A percentile compares a stretch with the other conserved stretches of the same genome.
Evolutionary conservation across 768 basidiomycete species (phyloP).

Genomic region (Clitopilus hobsonii): DNA sequence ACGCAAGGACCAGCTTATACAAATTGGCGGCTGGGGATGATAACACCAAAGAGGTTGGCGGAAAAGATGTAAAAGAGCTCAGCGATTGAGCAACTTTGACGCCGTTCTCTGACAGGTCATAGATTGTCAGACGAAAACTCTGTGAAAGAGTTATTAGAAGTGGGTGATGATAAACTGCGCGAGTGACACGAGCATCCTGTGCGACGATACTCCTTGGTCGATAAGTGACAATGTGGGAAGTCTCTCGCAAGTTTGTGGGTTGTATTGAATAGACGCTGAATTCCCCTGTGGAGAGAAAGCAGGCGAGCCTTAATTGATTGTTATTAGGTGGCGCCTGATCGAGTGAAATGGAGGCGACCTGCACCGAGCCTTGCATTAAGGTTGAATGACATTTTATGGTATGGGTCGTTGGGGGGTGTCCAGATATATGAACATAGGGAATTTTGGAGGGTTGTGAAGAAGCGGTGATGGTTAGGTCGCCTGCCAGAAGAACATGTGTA

Average conservation of each 20-base stretch:
- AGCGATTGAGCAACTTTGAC: slow-evolving; percentile 61
- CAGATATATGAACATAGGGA: slow-evolving; percentile 34
- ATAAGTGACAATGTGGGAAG: slow-evolving; percentile 44
- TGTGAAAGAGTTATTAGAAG: slow-evolving; percentile 69
- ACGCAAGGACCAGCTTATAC: slow-evolving; percentile 74
- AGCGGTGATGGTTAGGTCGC: slow-evolving; percentile 54
- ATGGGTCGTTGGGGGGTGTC: slow-evolving; percentile 27
- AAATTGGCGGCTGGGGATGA: slow-evolving; percentile 51
- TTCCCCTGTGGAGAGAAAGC: slow-evolving; percentile 66
- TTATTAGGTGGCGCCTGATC: slow-evolving; percentile 65
- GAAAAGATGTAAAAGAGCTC: slow-evolving; percentile 73
- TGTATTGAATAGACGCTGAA: slow-evolving; percentile 57
- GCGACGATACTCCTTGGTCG: slow-evolving; percentile 35
- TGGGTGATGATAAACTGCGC: slow-evolving; percentile 75
- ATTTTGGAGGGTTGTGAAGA: slow-evolving; percentile 32
- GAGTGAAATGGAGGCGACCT: slow-evolving; percentile 63
- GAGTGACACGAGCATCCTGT: slow-evolving; percentile 45
- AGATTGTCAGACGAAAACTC: slow-evolving; percentile 66
- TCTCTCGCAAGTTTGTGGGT: slow-evolving; percentile 35
- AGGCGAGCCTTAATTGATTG: slow-evolving; percentile 41
- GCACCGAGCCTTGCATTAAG: slow-evolving; percentile 19
- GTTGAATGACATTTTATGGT: slow-evolving; percentile 40
- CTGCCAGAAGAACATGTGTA: slow-evolving; percentile 53
- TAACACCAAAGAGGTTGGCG: slow-evolving; percentile 76
- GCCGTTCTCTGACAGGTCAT: slow-evolving; percentile 53